A percentile compares a stretch with the other conserved stretches of the same genome.
Evolutionary conservation across 768 basidiomycete genomes (phyloP).

Genomic region (Exidia glandulosa): DNA sequence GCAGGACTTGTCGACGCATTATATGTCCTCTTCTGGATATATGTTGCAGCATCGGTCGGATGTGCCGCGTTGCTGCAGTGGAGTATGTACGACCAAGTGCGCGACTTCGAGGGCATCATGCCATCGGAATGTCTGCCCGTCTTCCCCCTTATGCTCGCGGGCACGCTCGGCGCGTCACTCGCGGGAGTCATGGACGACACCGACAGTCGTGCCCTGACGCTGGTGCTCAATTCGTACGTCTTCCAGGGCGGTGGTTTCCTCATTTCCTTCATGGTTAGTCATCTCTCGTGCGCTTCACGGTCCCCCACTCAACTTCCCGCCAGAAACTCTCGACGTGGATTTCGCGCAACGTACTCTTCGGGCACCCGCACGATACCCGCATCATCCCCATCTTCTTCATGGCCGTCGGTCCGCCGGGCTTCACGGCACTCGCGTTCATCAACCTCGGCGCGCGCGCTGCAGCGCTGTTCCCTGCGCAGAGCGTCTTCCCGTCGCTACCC

Average conservation of each 20-base stretch:
- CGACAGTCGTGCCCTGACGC: constrained; percentile 28
- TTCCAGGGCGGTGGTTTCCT: constrained; percentile 28
- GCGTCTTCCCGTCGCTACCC: neutral
- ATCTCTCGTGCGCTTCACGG: constrained; percentile 26
- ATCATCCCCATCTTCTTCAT: constrained; percentile 39
- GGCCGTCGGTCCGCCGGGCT: constrained; percentile 37
- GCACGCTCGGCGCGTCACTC: constrained; percentile 35
- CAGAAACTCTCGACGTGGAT: constrained; percentile 38
- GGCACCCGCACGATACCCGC: constrained; percentile 38
- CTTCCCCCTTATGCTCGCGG: constrained; percentile 31
- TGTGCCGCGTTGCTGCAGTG: constrained; percentile 34
- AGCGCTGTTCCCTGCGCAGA: constrained; percentile 3
- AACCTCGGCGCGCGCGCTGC: constrained; percentile 29
- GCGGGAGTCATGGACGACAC: constrained; percentile 24
- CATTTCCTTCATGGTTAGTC: neutral
- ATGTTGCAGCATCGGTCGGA: constrained; percentile 25
- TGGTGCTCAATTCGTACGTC: constrained; percentile 34
- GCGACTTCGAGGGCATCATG: constrained; percentile 27
- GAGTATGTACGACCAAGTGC: constrained; percentile 38
- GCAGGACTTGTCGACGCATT: constrained; percentile 17
- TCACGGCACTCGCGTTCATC: constrained; percentile 37
- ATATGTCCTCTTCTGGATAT: constrained; percentile 37
- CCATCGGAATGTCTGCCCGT: constrained; percentile 7
- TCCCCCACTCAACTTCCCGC: constrained; percentile 38
- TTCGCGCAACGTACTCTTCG: constrained; percentile 25